Evolutionary conservation across 2,329 filamentous ascomycete genomes (phyloP), one percentile per base, ranked within the genome.

Genomic region (Fusarium keratoplasticum): DNA sequence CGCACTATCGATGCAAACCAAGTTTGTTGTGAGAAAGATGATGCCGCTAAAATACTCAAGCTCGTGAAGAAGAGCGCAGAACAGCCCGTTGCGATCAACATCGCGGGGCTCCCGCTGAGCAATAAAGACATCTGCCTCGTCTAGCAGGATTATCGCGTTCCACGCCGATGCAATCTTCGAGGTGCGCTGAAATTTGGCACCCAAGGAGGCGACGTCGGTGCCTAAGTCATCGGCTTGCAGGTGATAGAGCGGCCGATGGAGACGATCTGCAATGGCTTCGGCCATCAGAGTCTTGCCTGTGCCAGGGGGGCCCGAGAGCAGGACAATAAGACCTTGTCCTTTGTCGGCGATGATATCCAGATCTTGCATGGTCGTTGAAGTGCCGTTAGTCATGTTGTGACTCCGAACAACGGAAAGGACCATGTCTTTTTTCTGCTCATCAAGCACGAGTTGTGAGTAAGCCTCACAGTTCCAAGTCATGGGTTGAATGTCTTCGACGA

Each of bases 51-150:
- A 86, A 74, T 86, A 86, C 75, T 86, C 85, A 27, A 86, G 81
- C 79, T 86, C 84, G 22, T 83, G 81, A 25, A 86, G 78, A 70
- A 87, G 86, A 69, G 86, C 86, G 62, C 83, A 84, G 6, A 87
- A 85, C 5, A 89, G 80, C 57, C 84, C 86, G 75, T 89, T 89
- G 18, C 86, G 82, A 42, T 81, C 80, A 16, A 89, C 82, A 70
- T 89, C 84, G 42, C 82, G 81, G 42, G 82, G 82, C 61, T 85
- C 81, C 6, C 87, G 83, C 77, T 84, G 81, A 1, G 85, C 84
- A 78, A 89, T 84, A 77, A 88, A 89, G 3, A 89, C 86, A 69
- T 89, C 87, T 9, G 87, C 86, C 78, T 89, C 87, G 71, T 89
- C 87, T 4, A 89, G 83, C 5, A 89, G 80, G 22, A 89, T 78